These are phyloP conservation scores for Physaria fendleri DNA, from an alignment of 345 rosid genomes.

Conservation along the genomic window DNA sequence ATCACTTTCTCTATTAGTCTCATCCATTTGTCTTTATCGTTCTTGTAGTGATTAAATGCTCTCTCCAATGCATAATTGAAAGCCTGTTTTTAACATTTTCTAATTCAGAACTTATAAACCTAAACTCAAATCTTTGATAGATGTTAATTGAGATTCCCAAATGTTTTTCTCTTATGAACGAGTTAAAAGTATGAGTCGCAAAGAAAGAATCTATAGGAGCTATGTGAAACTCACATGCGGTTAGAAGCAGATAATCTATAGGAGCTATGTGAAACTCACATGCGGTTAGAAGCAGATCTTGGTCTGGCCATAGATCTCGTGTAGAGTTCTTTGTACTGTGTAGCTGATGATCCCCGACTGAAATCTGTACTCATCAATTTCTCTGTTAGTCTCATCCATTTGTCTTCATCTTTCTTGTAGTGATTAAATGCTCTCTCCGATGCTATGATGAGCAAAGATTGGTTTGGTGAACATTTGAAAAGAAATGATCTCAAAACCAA, in stretches of 20 bases:
- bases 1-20: constrained; percentile 67
- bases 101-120: background rate
- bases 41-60: constrained; percentile 54
- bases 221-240: constrained; percentile 9
- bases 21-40: constrained; percentile 49
- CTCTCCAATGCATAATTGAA: constrained; percentile 62
- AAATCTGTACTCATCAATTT: constrained; percentile 81
- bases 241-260: too few species aligned
- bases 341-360: constrained; percentile 81
- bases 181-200: background rate
- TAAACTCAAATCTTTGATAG: too few species aligned
- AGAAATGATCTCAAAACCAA: constrained; percentile 13
- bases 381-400: constrained; percentile 60
- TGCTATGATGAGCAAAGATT: too few species aligned
- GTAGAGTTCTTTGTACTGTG: constrained; percentile 82
- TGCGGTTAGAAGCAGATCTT: constrained; percentile 38
- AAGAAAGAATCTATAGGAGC: background rate
- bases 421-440: constrained; percentile 61
- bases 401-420: constrained; percentile 41
- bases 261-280: constrained; percentile 17
- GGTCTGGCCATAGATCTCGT: constrained; percentile 65
- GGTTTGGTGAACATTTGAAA: too few species aligned
- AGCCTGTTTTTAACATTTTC: constrained; percentile 37
- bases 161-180: constrained; percentile 25
- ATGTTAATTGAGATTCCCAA: background rate